Base-by-base conservation (phyloP, 2,329 filamentous ascomycete species). In the Tolypocladium pustulatum region DNA sequence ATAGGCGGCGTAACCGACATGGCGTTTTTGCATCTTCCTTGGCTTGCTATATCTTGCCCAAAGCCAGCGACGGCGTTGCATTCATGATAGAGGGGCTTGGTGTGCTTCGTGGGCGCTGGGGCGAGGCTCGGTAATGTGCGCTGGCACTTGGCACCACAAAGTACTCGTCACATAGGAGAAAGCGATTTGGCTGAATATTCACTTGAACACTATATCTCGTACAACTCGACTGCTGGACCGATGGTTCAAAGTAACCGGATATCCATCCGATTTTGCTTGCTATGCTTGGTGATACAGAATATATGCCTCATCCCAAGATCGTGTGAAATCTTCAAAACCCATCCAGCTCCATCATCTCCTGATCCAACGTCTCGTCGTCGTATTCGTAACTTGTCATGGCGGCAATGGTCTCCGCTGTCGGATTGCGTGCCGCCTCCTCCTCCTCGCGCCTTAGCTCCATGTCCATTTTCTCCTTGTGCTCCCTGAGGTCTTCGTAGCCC, bases 401-500 rank as follows among this genome's bases (percentile, higher is more conserved):
- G 55, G 64, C 46, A 36, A 57, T 25, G 25, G 60, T 38, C 46
- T 65, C 54, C 34, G 60, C 61, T 37, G 63, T 62, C n/a, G 60
- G 65, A 59, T 64, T 71, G 64, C 62, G 67, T 55, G 60, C 68
- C 61, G 64, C 59, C 57, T 80, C 79, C 68, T 83, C 79, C 43
- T 89, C 75, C 65, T 87, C 83, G 60, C 78, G 77, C 65, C 89
- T 89, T 62, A 77, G 81, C 64, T 90, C 86, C 62, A 86, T 77
- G 60, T 89, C 87, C 65, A 84, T 76, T 73, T 89, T 90, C 70
- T 86, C 83, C 76, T 95, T 88, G 73, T 96, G 88, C 55, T 77
- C 80, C 73, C 87, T 83, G 56, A 97, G 74, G 68, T 97, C 91
- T 60, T 84, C 82, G 46, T 90, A 76, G 60, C 87, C 91, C 94